Conservation (phyloP, 73 alveolate genomes). For the Paramecium sexaurelia region DNA sequence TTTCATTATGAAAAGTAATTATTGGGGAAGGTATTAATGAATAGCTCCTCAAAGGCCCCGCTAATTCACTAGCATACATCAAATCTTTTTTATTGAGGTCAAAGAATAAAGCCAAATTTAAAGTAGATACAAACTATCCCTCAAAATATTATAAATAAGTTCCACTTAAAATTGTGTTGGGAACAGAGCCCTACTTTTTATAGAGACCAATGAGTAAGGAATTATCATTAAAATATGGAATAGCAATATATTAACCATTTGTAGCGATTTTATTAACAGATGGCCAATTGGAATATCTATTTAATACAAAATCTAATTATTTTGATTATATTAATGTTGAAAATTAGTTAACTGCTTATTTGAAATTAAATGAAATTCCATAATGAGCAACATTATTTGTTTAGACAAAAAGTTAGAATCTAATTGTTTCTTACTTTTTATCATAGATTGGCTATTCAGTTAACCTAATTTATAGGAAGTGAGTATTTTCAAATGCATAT, state of each 20-base stretch:
- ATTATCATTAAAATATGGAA: background rate
- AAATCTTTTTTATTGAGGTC: background rate
- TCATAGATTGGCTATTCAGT: background rate
- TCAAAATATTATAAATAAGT: background rate
- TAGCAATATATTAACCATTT: background rate
- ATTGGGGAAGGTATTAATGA: background rate
- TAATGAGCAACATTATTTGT: constrained; percentile 39
- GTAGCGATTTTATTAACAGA: background rate
- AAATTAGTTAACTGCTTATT: background rate
- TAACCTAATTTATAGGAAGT: background rate
- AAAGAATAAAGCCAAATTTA: constrained; percentile 4
- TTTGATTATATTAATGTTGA: background rate
- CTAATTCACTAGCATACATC: background rate
- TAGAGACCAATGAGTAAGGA: background rate
- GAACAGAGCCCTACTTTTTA: background rate
- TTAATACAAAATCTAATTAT: background rate
- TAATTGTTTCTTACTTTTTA: background rate
- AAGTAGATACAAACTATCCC: background rate
- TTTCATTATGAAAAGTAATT: background rate
- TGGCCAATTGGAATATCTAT: constrained; percentile 38
- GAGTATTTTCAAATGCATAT: background rate
- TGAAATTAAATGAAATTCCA: background rate
- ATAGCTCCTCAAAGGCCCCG: background rate
- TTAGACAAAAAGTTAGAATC: background rate
- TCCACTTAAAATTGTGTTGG: background rate